A percentile compares a stretch with the other conserved stretches of the same genome.
Evolutionary conservation across 1,139 yeast genomes (phyloP).

Genomic region (Meyerozyma athensensis): DNA sequence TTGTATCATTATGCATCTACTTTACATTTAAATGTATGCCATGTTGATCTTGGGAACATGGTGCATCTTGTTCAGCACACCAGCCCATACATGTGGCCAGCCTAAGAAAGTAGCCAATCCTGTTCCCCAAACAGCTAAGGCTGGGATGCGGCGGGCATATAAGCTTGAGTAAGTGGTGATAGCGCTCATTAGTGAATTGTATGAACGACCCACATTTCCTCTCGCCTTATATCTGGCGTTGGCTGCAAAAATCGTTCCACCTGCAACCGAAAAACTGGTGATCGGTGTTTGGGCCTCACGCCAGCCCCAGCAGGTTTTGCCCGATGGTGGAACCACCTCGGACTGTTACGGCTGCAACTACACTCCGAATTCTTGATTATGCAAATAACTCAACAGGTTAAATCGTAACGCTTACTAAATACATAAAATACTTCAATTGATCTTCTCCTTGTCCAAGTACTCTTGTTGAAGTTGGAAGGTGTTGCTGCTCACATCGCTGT

Average conservation of each 20-base stretch:
- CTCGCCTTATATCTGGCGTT: not conserved
- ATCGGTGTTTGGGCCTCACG: not conserved
- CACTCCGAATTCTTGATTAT: not conserved
- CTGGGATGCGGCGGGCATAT: conserved; percentile 29
- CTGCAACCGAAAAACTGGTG: not conserved
- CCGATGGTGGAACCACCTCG: too few relatives aligned
- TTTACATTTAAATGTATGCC: conserved; percentile 8
- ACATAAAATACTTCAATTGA: conserved; percentile 1
- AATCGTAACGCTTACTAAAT: not conserved
- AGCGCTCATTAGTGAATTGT: conserved; percentile 3
- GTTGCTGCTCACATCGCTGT: conserved; percentile 48
- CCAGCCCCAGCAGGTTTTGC: not conserved
- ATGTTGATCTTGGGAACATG: conserved; percentile 24
- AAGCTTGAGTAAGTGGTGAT: conserved; percentile 21
- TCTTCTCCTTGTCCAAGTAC: conserved; percentile 42
- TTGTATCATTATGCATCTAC: too few relatives aligned
- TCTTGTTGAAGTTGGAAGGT: conserved; percentile 51
- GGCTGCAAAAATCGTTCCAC: conserved; percentile 3
- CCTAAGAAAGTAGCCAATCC: conserved; percentile 30
- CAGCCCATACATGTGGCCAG: conserved; percentile 34
- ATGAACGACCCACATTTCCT: not conserved
- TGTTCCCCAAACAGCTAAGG: conserved; percentile 27
- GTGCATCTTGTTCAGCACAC: conserved; percentile 19
- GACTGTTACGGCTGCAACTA: too few relatives aligned
- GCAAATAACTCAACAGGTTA: not conserved